A percentile compares a stretch with the other conserved stretches of the same genome.
These are phyloP conservation scores for Apiotrichum montevideense DNA, from an alignment of 1,284 basidiomycete species.

Conservation along the genomic window DNA sequence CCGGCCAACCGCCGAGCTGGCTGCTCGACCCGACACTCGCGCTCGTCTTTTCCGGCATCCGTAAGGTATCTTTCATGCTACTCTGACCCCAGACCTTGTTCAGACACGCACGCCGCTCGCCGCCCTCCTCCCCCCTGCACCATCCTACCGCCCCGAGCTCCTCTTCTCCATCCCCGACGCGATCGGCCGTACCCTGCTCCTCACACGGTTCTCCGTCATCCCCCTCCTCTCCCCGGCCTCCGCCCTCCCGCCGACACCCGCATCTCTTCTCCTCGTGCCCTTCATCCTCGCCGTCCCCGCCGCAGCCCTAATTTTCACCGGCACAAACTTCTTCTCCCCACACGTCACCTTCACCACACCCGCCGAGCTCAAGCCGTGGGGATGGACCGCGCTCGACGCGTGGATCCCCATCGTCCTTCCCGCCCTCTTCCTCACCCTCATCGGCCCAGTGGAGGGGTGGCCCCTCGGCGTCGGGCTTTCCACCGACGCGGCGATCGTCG, in stretches of 20 bases:
- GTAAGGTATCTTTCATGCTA: constrained; percentile 21
- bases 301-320: constrained; percentile 37
- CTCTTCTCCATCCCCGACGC: constrained; percentile 37
- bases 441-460: constrained; percentile 40
- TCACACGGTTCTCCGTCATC: constrained; percentile 41
- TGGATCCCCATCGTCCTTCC: constrained; percentile 41
- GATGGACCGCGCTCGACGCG: constrained; percentile 41
- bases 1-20: constrained; percentile 41
- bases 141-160: constrained; percentile 33
- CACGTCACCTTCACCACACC: constrained; percentile 31
- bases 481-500: constrained; percentile 31
- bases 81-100: constrained; percentile 25
- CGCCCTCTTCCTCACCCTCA: constrained; percentile 31
- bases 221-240: constrained; percentile 23
- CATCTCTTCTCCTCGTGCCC: constrained; percentile 38
- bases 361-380: constrained; percentile 34
- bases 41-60: constrained; percentile 30
- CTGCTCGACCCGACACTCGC: constrained; percentile 36
- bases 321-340: constrained; percentile 37
- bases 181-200: constrained; percentile 42
- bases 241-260: constrained; percentile 31
- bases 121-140: constrained; percentile 28
- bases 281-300: constrained; percentile 44
- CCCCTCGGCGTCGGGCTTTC: constrained; percentile 11
- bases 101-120: constrained; percentile 39